Percentiles rank a stretch among this genome's conserved stretches.
Evolutionary conservation across 208 protist genomes (phyloP).

Genomic region (Leishmania amazonensis): DNA sequence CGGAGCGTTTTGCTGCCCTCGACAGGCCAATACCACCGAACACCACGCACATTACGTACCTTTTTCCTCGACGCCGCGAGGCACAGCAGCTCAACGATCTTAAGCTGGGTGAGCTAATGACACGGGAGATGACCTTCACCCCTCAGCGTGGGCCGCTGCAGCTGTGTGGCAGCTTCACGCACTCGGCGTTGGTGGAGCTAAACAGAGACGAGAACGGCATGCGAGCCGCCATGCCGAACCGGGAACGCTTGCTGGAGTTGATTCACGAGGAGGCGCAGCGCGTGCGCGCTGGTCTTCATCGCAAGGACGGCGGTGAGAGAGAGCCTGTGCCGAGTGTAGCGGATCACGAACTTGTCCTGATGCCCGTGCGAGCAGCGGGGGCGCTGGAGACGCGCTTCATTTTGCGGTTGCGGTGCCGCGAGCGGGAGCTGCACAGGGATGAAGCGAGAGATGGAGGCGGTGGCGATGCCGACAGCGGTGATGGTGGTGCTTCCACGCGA

Average conservation of each 20-base stretch:
- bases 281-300: neutral
- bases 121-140: conserved; percentile 64
- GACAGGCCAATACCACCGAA: conserved; percentile 60
- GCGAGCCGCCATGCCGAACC: conserved; percentile 18
- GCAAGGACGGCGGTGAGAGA: neutral
- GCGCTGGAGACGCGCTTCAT: conserved; percentile 29
- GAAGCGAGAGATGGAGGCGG: neutral
- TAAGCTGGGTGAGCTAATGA: conserved; percentile 68
- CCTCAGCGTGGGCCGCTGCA: conserved; percentile 80
- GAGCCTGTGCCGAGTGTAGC: neutral
- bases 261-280: conserved; percentile 28
- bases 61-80: conserved; percentile 80
- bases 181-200: conserved; percentile 55
- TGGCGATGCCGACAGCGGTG: neutral
- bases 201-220: conserved; percentile 12
- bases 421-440: conserved; percentile 6
- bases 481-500: neutral
- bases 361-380: conserved; percentile 43
- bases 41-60: conserved; percentile 67
- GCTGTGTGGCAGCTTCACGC: conserved; percentile 70
- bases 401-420: conserved; percentile 54
- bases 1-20: conserved; percentile 37
- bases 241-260: conserved; percentile 42
- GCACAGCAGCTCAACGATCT: conserved; percentile 75
- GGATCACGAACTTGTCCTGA: conserved; percentile 73